Base-by-base conservation (phyloP, 352 stramenopile genomes). In the Peronospora destructor region DNA sequence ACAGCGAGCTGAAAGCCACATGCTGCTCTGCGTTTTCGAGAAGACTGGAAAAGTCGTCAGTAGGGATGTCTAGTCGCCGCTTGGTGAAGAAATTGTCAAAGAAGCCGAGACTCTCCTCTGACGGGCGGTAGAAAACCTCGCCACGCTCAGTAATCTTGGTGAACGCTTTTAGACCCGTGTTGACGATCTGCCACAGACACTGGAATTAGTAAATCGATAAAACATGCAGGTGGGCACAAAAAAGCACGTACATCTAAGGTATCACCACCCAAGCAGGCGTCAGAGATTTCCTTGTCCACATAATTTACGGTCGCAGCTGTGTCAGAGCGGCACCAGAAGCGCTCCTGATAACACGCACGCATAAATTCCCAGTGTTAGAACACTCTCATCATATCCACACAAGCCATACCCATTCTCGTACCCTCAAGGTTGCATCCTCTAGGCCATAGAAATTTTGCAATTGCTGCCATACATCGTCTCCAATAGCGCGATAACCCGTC, bases 141-240 rank as follows among this genome's bases (percentile, higher is more conserved):
- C 73, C 71, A 14, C 64, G 55, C 23, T 87, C 73, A 2, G 66
- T 81, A 26, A 82, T 60, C 42, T 94, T 95, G 11, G 81, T 79
- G 47, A 96, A 96, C 3, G 94, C 76, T 52, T 91, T 91, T 45
- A 96, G 78, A 4, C 89, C 89, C 37, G 85, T 95, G 59, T 96
- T 94, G n/a, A 97, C 80, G 51, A 97, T 87, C 76, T 95, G 50
- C 55, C 49, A 43, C 17, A 38, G 6, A 23, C 19, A 29, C 16
- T 21, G 26, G 11, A 21, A n/a, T 53, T 14, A 59, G 35, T 11
- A 39, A 32, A 30, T 10, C 19, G 7, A 28, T 17, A 35, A n/a
- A n/a, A 33, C 46, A 5, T 17, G 23, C 6, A 32, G 19, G 4
- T 44, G n/a, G 26, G 19, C 32, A 38, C 14, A 32, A 17, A 10